These are phyloP conservation scores for Daldinia concentrica DNA, from an alignment of 495 filamentous ascomycete species.

Conservation along the genomic window DNA sequence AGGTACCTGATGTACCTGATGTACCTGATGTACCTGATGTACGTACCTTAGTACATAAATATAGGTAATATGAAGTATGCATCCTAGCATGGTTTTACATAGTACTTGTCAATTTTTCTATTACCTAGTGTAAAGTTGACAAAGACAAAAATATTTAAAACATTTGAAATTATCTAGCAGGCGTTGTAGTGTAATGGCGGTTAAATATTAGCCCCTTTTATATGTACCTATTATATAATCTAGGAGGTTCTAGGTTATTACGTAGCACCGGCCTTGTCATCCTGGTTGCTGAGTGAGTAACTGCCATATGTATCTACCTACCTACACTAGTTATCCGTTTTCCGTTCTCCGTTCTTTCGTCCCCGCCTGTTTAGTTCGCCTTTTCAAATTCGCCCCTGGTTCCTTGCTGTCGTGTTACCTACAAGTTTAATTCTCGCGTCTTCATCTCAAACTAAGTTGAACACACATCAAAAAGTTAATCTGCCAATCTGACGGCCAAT, in stretches of 20 bases:
- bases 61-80: background rate
- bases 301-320: background rate
- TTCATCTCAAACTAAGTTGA: background rate
- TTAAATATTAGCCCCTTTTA: conserved; percentile 4
- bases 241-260: background rate
- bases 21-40: background rate
- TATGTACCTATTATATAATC: background rate
- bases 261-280: background rate
- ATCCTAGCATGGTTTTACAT: background rate
- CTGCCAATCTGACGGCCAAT: conserved; percentile 12
- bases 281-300: background rate
- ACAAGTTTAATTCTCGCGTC: background rate
- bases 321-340: background rate
- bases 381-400: background rate
- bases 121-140: background rate
- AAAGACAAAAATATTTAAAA: background rate
- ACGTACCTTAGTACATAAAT: background rate
- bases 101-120: background rate
- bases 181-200: background rate
- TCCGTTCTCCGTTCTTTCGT: background rate
- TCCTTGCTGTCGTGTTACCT: background rate
- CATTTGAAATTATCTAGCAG: background rate
- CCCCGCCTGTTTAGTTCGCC: background rate
- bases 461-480: background rate
- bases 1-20: background rate